Evolutionary conservation across 768 basidiomycete species (phyloP).

Genomic region (Leccinum fibrillosum): DNA sequence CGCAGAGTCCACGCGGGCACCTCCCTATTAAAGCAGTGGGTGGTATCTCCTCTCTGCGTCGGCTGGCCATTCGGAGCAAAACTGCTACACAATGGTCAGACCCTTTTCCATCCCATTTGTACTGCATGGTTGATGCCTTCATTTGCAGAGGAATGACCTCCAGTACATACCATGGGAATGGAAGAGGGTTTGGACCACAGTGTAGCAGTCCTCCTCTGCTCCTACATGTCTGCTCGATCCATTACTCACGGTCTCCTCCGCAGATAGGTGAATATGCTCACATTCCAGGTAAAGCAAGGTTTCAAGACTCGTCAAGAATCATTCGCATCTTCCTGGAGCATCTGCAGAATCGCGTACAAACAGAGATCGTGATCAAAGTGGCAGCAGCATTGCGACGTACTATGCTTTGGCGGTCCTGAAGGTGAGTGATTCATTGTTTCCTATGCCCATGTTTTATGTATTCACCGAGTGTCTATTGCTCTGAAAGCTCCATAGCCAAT

Average conservation of each 20-base stretch:
- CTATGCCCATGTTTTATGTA: not conserved
- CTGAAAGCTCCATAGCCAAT: not conserved
- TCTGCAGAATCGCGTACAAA: not conserved
- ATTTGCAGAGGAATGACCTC: constrained; percentile 24
- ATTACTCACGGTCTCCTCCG: not conserved
- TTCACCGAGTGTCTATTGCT: not conserved
- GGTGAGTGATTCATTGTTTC: not conserved
- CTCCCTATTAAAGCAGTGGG: constrained; percentile 8
- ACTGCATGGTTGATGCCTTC: constrained; percentile 26
- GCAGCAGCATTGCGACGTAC: not conserved
- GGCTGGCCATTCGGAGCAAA: constrained; percentile 9
- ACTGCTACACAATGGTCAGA: constrained; percentile 28
- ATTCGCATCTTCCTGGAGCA: not conserved
- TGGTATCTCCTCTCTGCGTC: not conserved
- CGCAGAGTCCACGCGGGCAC: not conserved
- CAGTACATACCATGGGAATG: constrained; percentile 49
- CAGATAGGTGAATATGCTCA: constrained; percentile 1
- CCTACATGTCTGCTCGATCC: not conserved
- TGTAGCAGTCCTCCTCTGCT: constrained; percentile 10
- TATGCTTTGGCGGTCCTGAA: not conserved
- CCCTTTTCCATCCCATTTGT: constrained; percentile 28
- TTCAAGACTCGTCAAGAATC: not conserved
- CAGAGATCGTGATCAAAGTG: not conserved
- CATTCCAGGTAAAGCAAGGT: not conserved
- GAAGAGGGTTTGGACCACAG: constrained; percentile 37